Percentiles rank a stretch among this genome's conserved stretches.
Conservation (phyloP, 192 early-diverging fungal species). For the Entrophospora sp. region DNA sequence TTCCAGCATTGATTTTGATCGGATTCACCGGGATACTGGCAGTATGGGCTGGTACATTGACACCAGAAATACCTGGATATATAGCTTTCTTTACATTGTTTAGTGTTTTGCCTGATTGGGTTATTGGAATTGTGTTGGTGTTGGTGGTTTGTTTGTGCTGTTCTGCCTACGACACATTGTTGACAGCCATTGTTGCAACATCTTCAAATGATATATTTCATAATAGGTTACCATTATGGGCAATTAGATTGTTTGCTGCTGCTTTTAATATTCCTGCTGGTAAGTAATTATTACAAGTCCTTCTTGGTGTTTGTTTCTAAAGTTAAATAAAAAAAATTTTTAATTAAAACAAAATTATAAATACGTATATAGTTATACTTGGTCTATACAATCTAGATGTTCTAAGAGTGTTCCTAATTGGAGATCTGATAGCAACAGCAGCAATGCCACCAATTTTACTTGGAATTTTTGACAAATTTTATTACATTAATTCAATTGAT, state of each 20-base stretch:
- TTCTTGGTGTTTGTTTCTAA: background rate
- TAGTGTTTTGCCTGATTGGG: conserved; percentile 42
- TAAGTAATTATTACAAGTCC: background rate
- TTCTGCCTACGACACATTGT: conserved; percentile 57
- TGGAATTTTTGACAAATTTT: conserved; percentile 30
- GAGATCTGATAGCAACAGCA: conserved; percentile 44
- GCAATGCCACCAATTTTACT: conserved; percentile 42
- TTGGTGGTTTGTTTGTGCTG: conserved; percentile 49
- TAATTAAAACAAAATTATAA: background rate
- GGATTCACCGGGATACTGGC: conserved; percentile 51
- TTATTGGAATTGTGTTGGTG: conserved; percentile 44
- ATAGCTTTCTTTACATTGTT: conserved; percentile 53
- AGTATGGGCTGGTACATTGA: conserved; percentile 50
- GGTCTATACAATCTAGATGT: conserved; percentile 41
- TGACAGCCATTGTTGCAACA: conserved; percentile 48
- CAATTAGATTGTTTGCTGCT: conserved; percentile 7
- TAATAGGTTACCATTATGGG: conserved; percentile 18
- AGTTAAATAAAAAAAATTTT: background rate
- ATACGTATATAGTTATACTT: conserved; percentile 25
- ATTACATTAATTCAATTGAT: conserved; percentile 42
- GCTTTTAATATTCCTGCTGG: conserved; percentile 40
- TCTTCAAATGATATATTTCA: conserved; percentile 40
- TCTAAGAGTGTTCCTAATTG: conserved; percentile 44
- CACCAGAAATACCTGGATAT: conserved; percentile 29
- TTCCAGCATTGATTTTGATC: conserved; percentile 38